Base-by-base conservation (phyloP, 345 rosid genomes). In the Garcia nutans region DNA sequence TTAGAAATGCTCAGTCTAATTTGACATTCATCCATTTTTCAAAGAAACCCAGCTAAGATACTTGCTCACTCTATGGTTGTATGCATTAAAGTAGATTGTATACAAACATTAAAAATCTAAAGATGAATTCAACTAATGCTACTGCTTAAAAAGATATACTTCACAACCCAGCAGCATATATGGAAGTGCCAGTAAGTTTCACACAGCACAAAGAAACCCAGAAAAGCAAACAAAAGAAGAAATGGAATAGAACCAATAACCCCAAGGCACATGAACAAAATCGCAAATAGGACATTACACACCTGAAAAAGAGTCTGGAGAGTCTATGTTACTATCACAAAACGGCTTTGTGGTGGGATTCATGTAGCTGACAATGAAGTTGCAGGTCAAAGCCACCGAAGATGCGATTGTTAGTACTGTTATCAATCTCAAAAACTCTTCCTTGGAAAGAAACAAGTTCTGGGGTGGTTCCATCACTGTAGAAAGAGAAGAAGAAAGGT, bases 401-500 rank as follows among this genome's bases (percentile, higher is more conserved):
- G 90, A 88, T 6, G 98, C 94, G 76, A 94, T 76, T 37, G 83
- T 84, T 66, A 92, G 61, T 10, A 92, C 91, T 1, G 82, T 76
- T 3, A 91, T 15, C 31, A 92, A 86, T 56, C 82, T 85, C 71
- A 77, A 72, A 50, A 88, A 73, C 77, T 92, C 98, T 50, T 77
- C 87, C 70, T 82, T 87, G 3, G 97, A 88, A 45, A 97, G 98
- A 79, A 94, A 84, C 68, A 94, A 78, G 70, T 65, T 78, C 63
- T 76, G 79, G 3, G 98, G 88, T n/a, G 98, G 95, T 66, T 90
- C 97, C 76, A 82, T 68, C 5, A 82, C 42, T 70, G 89, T 71
- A 47, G 4, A 78, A 2, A 65, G 49, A 28, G 82, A 37, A 61
- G 83, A 64, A 6, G 80, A 74, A 62, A 52, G 5, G 83, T 68